Evolutionary conservation across 2,329 filamentous ascomycete genomes (phyloP).

Genomic region (Colletotrichum costaricense): DNA sequence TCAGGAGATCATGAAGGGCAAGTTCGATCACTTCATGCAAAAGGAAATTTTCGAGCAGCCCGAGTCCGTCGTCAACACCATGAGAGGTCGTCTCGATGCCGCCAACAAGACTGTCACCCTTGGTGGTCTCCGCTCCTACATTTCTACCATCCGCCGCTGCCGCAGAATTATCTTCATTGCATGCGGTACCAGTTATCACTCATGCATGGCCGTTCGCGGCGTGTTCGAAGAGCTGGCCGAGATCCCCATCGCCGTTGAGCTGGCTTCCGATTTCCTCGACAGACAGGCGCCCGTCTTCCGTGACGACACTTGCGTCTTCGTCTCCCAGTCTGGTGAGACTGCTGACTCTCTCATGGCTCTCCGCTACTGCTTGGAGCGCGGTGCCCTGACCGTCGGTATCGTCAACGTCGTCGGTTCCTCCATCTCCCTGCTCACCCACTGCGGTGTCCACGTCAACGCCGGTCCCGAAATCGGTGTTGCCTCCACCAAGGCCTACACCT

Average conservation of each 20-base stretch:
- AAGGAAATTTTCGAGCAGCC: conserved; percentile 99
- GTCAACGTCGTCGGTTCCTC: conserved; percentile 99
- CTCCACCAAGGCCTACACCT: conserved; percentile 99
- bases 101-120: conserved; percentile 96
- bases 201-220: conserved; percentile 98
- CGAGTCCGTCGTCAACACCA: conserved; percentile 99
- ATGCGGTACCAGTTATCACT: conserved; percentile 98
- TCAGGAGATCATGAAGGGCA: conserved; percentile 99
- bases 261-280: conserved; percentile 98
- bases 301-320: conserved; percentile 98
- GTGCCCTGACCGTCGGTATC: conserved; percentile 95
- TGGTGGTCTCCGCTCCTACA: conserved; percentile 95
- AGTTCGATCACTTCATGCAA: conserved; percentile 99
- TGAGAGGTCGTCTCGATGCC: conserved; percentile 96
- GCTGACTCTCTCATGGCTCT: conserved; percentile 97
- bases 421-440: conserved; percentile 98
- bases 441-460: conserved; percentile 99
- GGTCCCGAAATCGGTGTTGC: conserved; percentile 99
- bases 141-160: conserved; percentile 95
- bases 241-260: conserved; percentile 95
- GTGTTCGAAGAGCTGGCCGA: conserved; percentile 98
- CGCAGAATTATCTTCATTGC: conserved; percentile 98
- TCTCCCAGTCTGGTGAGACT: conserved; percentile 98
- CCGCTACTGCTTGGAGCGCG: conserved; percentile 97
- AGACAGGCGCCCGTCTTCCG: conserved; percentile 97